Evolutionary conservation across 2,329 filamentous ascomycete genomes (phyloP).

Genomic region (Colletotrichum coccodes): DNA sequence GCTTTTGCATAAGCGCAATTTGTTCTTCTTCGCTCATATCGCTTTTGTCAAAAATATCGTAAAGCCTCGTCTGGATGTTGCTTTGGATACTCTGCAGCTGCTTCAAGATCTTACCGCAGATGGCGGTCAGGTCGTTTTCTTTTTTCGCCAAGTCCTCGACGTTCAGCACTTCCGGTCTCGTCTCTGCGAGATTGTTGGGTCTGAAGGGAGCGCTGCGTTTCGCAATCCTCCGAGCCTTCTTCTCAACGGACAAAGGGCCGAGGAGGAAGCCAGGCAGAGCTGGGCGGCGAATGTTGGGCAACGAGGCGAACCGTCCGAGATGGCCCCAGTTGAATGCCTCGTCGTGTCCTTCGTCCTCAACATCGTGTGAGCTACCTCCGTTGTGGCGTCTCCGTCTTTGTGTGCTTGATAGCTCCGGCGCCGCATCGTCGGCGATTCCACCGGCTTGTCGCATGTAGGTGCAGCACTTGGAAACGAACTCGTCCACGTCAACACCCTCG

Average conservation of each 20-base stretch:
- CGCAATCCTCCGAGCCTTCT: constrained; percentile 76
- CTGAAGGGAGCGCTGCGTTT: constrained; percentile 79
- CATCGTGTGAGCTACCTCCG: constrained; percentile 52
- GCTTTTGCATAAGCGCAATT: constrained; percentile 67
- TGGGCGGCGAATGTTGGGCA: constrained; percentile 78
- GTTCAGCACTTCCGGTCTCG: constrained; percentile 81
- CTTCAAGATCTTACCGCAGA: constrained; percentile 80
- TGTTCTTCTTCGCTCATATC: constrained; percentile 58
- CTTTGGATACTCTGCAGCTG: constrained; percentile 64
- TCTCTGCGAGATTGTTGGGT: constrained; percentile 74
- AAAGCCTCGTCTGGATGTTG: constrained; percentile 57
- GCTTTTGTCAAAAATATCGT: constrained; percentile 47
- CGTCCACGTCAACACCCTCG: constrained; percentile 86
- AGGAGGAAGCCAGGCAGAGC: constrained; percentile 85
- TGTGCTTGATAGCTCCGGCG: constrained; percentile 60
- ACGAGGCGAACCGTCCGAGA: constrained; percentile 80
- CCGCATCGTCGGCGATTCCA: constrained; percentile 62
- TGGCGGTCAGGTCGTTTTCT: constrained; percentile 80
- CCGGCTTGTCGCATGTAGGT: constrained; percentile 82
- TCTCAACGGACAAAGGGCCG: constrained; percentile 89
- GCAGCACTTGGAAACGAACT: constrained; percentile 91
- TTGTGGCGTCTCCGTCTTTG: constrained; percentile 55
- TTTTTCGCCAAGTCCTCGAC: constrained; percentile 80
- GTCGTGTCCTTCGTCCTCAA: constrained; percentile 75
- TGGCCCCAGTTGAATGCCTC: constrained; percentile 89